These are phyloP conservation scores for Trichosporon inkin DNA, from an alignment of 1,284 basidiomycete species.

Conservation along the genomic window DNA sequence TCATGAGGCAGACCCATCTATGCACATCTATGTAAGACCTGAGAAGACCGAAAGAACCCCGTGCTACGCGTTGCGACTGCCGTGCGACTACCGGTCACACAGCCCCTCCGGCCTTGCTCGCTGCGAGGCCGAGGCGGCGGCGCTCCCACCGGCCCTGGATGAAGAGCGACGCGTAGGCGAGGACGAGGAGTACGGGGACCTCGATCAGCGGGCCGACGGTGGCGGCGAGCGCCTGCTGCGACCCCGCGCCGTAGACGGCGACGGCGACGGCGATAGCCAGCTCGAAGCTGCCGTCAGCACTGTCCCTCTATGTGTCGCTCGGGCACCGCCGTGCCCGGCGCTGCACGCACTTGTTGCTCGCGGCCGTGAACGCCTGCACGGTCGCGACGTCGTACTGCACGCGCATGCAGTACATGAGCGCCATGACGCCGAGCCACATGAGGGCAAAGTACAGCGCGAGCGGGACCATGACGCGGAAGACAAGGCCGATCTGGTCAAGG, in stretches of 20 bases:
- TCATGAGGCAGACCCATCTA: too few species aligned
- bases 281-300: conserved; percentile 49
- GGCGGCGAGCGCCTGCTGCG: conserved; percentile 69
- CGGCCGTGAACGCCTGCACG: conserved; percentile 58
- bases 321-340: too few species aligned
- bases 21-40: too few species aligned
- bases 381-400: conserved; percentile 63
- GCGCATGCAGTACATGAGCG: conserved; percentile 56
- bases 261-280: conserved; percentile 79
- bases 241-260: conserved; percentile 68
- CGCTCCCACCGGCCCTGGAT: too few species aligned
- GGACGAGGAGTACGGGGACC: conserved; percentile 66
- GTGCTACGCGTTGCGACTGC: too few species aligned
- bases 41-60: too few species aligned
- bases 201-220: conserved; percentile 71
- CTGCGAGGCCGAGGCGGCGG: too few species aligned
- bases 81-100: too few species aligned
- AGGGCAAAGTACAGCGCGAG: conserved; percentile 71
- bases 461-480: conserved; percentile 74
- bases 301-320: neutral
- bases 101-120: too few species aligned
- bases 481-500: conserved; percentile 63
- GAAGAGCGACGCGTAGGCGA: conserved; percentile 67
- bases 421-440: conserved; percentile 69
- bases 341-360: conserved; percentile 53